phyloP scores from a whole-genome alignment of 139 green algal genomes.

The Closterium sp. region DNA sequence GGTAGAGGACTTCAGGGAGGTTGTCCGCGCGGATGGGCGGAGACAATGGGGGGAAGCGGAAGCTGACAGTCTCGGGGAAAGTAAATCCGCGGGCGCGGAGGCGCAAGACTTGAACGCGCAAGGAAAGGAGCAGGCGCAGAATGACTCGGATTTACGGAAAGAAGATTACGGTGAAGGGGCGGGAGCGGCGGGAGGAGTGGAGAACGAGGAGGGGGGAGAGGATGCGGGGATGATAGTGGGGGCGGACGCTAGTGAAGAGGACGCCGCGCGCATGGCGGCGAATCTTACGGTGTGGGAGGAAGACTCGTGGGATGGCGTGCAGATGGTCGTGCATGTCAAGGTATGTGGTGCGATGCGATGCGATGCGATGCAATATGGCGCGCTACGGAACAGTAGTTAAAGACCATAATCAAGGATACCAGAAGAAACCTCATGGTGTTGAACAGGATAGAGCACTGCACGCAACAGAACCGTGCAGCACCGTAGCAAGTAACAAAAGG shows the following conservation, averaged over 20 bases:
- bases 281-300: constrained; percentile 15
- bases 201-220: not conserved
- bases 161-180: not conserved
- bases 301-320: not conserved
- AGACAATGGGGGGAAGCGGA: not conserved
- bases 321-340: not conserved
- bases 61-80: not conserved
- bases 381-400: not conserved
- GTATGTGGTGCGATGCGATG: not conserved
- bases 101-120: not conserved
- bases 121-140: too few species aligned
- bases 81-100: not conserved
- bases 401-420: too few species aligned
- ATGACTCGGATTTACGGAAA: not conserved
- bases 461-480: not conserved
- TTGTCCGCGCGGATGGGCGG: not conserved
- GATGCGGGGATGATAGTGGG: not conserved
- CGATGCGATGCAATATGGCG: not conserved
- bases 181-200: too few species aligned
- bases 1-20: not conserved
- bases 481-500: not conserved
- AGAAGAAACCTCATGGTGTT: not conserved
- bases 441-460: not conserved
- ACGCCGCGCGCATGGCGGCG: constrained; percentile 14
- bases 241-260: not conserved